Evolutionary conservation across 1,139 yeast species (phyloP).

Genomic region (Suhomyces guaymorum): DNA sequence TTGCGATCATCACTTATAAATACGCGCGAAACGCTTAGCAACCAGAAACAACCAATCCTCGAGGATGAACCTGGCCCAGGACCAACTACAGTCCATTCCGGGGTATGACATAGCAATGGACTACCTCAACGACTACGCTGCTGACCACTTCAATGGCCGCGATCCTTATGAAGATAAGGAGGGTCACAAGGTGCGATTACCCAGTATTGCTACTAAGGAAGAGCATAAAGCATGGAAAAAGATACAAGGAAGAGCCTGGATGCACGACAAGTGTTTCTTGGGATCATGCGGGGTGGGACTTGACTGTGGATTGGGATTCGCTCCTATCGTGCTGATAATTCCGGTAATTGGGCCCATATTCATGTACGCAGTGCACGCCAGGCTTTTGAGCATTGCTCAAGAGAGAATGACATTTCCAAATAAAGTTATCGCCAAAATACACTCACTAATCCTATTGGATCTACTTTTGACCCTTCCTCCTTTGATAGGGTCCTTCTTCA

Average conservation of each 20-base stretch:
- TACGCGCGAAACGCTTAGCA: conserved; percentile 3
- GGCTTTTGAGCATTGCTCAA: conserved; percentile 60
- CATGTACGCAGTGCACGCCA: conserved; percentile 76
- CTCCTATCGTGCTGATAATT: conserved; percentile 63
- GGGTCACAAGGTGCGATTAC: conserved; percentile 61
- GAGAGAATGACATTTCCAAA: conserved; percentile 59
- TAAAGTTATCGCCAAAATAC: conserved; percentile 62
- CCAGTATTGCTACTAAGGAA: conserved; percentile 53
- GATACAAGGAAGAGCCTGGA: conserved; percentile 80
- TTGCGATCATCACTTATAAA: too few species aligned
- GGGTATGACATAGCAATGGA: conserved; percentile 58
- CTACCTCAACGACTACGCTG: conserved; percentile 65
- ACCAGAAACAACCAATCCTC: neutral
- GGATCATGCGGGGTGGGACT: conserved; percentile 72
- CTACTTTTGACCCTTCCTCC: conserved; percentile 77
- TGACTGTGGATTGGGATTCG: conserved; percentile 77
- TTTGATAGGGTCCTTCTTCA: conserved; percentile 67
- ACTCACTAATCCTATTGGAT: conserved; percentile 73
- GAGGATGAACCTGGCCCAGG: conserved; percentile 24
- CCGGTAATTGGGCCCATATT: conserved; percentile 81
- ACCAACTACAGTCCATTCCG: conserved; percentile 48
- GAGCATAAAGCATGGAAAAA: conserved; percentile 71
- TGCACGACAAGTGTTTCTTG: conserved; percentile 75
- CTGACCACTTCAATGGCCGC: conserved; percentile 51
- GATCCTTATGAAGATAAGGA: conserved; percentile 67